Conservation (phyloP, 371 early-diverging fungal species). For the Mucor velutinosus region DNA sequence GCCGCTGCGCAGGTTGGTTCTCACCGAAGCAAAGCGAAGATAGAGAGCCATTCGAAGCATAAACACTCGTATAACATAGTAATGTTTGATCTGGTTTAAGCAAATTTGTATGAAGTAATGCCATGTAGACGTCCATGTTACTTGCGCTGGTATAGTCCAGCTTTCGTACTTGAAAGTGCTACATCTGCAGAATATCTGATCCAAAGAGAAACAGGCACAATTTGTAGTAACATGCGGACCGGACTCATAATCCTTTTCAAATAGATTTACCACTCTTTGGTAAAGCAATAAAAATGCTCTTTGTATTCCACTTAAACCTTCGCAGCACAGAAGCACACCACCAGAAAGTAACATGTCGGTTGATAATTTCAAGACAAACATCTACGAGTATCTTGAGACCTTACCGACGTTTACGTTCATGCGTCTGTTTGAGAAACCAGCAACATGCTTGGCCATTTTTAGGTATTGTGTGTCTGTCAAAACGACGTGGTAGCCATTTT, state of each 20-base stretch:
- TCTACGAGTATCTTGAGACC: conserved; percentile 82
- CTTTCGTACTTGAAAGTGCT: no score
- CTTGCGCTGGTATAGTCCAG: no score
- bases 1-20: no score
- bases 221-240: background rate
- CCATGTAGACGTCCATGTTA: no score
- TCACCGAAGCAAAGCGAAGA: no score
- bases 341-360: conserved; percentile 38
- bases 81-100: no score
- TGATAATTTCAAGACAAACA: conserved; percentile 64
- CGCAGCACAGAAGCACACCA: background rate
- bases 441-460: conserved; percentile 92
- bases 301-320: background rate
- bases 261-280: background rate
- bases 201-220: background rate
- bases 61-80: no score
- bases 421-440: conserved; percentile 83
- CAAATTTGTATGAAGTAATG: no score
- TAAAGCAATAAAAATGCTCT: background rate
- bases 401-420: conserved; percentile 75
- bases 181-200: background rate
- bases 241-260: background rate
- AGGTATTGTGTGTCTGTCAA: conserved; percentile 53
- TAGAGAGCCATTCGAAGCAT: no score
- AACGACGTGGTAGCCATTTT: background rate